Conservation (phyloP, 2,329 filamentous ascomycete species). For the Gliomastix tumulicola region DNA sequence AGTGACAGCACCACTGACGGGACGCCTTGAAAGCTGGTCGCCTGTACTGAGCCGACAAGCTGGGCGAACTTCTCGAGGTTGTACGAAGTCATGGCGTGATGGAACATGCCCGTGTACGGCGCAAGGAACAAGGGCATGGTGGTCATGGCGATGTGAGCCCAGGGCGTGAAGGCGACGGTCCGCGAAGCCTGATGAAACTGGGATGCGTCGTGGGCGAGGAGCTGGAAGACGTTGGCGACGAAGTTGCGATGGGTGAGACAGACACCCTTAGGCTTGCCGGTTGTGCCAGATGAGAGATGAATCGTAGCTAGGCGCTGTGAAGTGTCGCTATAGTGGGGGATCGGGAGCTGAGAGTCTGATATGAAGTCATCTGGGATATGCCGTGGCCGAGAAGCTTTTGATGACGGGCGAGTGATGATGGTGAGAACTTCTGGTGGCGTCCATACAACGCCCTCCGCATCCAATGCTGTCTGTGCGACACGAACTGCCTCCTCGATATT, state of each 20-base stretch:
- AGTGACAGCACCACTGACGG: slow-evolving; percentile 28
- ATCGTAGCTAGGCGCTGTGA: slow-evolving; percentile 25
- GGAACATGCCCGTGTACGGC: slow-evolving; percentile 33
- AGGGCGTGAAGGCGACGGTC: slow-evolving; percentile 33
- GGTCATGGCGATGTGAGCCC: slow-evolving; percentile 35
- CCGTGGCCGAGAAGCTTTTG: slow-evolving; percentile 8
- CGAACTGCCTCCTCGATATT: slow-evolving; percentile 22
- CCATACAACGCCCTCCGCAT: slow-evolving; percentile 20
- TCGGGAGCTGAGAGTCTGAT: slow-evolving; percentile 15
- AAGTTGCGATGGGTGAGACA: slow-evolving; percentile 69
- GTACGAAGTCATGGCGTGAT: slow-evolving; percentile 33
- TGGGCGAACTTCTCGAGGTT: slow-evolving; percentile 23
- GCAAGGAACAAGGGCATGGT: slow-evolving; percentile 35
- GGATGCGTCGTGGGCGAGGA: slow-evolving; percentile 24
- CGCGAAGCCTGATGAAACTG: slow-evolving; percentile 24
- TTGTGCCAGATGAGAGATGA: slow-evolving; percentile 53
- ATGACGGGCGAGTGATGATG: slow-evolving; percentile 11
- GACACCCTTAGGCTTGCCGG: slow-evolving; percentile 76
- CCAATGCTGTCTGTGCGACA: slow-evolving; percentile 17
- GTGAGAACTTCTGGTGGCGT: slow-evolving; percentile 23
- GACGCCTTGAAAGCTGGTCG: slow-evolving; percentile 30
- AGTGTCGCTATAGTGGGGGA: slow-evolving; percentile 28
- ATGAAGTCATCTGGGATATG: slow-evolving; percentile 26
- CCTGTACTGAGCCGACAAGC: slow-evolving; percentile 23
- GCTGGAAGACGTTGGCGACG: slow-evolving; percentile 52